A percentile compares a stretch with the other conserved stretches of the same genome.
These are phyloP conservation scores for Picochlorum sp. DNA, from an alignment of 139 green algal genomes.

Conservation along the genomic window DNA sequence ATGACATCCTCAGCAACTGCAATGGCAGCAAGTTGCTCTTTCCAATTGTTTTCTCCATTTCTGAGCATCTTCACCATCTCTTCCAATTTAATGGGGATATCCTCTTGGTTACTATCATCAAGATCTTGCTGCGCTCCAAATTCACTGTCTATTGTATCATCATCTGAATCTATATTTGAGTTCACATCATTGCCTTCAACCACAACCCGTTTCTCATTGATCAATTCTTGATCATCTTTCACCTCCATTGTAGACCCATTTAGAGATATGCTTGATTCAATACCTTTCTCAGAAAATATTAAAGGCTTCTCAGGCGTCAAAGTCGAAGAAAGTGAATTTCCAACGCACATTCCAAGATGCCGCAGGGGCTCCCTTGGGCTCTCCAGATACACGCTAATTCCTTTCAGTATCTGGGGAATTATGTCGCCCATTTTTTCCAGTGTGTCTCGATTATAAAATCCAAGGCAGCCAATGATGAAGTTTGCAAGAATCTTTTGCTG, in stretches of 20 bases:
- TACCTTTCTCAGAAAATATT: conserved; percentile 32
- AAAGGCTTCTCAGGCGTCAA: conserved; percentile 41
- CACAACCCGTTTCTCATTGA: not conserved
- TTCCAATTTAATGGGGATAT: conserved; percentile 25
- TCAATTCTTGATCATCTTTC: not conserved
- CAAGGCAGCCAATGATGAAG: too few relatives aligned
- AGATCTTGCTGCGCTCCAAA: conserved; percentile 28
- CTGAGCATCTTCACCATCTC: conserved; percentile 36
- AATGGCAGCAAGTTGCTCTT: conserved; percentile 46
- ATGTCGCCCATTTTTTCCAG: conserved; percentile 8
- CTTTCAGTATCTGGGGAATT: conserved; percentile 32
- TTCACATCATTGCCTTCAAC: not conserved
- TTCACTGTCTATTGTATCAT: conserved; percentile 31
- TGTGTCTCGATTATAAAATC: not conserved
- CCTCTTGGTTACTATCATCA: not conserved
- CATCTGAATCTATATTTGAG: conserved; percentile 33
- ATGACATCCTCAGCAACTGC: conserved; percentile 41
- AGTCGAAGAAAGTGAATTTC: conserved; percentile 29
- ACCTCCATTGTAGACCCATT: not conserved
- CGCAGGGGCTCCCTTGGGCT: conserved; percentile 28
- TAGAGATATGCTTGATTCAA: not conserved
- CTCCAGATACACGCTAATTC: conserved; percentile 44
- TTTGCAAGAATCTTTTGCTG: too few relatives aligned
- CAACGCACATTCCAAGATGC: conserved; percentile 53
- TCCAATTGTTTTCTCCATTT: conserved; percentile 47